Evolutionary conservation across 805 yeast genomes (phyloP), one percentile per base, ranked within the genome.

Genomic region (Kodamaea lidongshanica): DNA sequence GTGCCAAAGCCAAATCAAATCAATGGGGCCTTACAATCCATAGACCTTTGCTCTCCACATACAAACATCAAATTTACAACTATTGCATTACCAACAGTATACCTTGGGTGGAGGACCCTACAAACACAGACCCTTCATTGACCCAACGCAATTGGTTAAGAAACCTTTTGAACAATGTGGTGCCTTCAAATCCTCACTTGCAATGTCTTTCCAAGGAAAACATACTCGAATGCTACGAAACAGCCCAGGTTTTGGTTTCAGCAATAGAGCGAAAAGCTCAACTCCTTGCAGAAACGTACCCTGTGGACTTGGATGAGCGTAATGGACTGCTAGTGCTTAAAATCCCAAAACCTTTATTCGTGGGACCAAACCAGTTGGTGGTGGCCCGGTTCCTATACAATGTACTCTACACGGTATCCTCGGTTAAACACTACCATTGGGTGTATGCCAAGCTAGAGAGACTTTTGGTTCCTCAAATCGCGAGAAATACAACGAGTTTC

Each of bases 91-190:
- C 31, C 0, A 47, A 62, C 12, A 32, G 41, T 1, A 39, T 82
- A 0, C 28, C 37, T 0, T 83, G 92, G 89, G 74, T 77, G 46
- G 88, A 82, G 43, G 94, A 84, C 43, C 46, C 55, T 2, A 75
- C 89, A 0, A 84, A 84, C 40, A 44, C 45, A 3, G 76, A 78
- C 40, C 54, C 65, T 2, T 42, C 46, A 7, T 59, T 77, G 25
- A 81, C 89, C 0, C 42, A 56, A 20, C 58, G 94, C 28, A 83
- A 83, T 42, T 53, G 65, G 11, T 56, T 74, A 3, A 58, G 92
- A 21, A 52, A 55, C 23, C 40, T 53, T 56, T 21, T 39, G 5
- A 21, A 28, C 14, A 30, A 20, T n/a, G n/a, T n/a, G n/a, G n/a
- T n/a, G n/a, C n/a, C n/a, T n/a, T n/a, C n/a, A n/a, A n/a, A n/a